Percentiles rank a stretch among this genome's conserved stretches.
These are phyloP conservation scores for Tubosaeta sp. DNA, from an alignment of 768 basidiomycete species.

Conservation along the genomic window DNA sequence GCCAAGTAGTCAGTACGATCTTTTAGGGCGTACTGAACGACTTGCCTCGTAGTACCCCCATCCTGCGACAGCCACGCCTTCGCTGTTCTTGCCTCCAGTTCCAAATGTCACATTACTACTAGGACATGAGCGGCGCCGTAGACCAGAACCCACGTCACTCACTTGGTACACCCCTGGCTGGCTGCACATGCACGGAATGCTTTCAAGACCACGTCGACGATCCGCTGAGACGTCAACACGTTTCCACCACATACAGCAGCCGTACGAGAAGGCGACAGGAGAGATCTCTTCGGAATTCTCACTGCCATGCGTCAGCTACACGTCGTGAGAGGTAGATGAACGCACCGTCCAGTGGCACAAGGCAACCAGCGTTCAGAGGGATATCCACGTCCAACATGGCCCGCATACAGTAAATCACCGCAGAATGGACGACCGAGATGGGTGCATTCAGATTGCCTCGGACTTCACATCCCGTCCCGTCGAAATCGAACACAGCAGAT, in stretches of 20 bases:
- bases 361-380: slow-evolving; percentile 90
- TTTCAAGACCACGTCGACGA: slow-evolving; percentile 90
- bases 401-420: slow-evolving; percentile 86
- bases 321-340: neutral
- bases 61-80: slow-evolving; percentile 69
- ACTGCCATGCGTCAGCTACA: slow-evolving; percentile 39
- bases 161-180: slow-evolving; percentile 94
- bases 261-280: slow-evolving; percentile 78
- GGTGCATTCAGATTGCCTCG: slow-evolving; percentile 84
- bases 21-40: neutral
- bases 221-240: slow-evolving; percentile 86
- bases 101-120: slow-evolving; percentile 87
- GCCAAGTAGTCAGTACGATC: neutral
- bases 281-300: slow-evolving; percentile 70
- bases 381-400: slow-evolving; percentile 84
- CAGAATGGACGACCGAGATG: slow-evolving; percentile 81
- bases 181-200: slow-evolving; percentile 91
- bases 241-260: slow-evolving; percentile 94
- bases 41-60: slow-evolving; percentile 88
- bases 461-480: slow-evolving; percentile 78
- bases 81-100: slow-evolving; percentile 78
- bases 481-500: slow-evolving; percentile 81
- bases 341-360: slow-evolving; percentile 78
- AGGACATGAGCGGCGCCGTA: neutral
- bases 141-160: slow-evolving; percentile 17